A percentile compares a stretch with the other conserved stretches of the same genome.
Evolutionary conservation across 352 stramenopile species (phyloP).

Genomic region (Elongisporangium anandrum): DNA sequence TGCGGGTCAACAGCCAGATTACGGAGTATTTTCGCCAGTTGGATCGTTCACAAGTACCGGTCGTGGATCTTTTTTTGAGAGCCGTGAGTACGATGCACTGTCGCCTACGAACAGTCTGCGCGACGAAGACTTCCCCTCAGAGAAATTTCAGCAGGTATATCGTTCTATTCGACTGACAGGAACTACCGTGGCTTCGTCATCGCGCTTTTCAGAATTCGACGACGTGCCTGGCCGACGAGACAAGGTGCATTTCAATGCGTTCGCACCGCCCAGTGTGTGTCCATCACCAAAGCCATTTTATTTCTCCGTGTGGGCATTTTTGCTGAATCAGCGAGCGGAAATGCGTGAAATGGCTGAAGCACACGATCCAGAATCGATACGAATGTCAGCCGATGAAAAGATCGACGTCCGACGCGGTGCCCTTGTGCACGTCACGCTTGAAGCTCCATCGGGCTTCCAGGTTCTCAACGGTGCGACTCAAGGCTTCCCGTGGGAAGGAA

Average conservation of each 20-base stretch:
- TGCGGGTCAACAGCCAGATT: slow-evolving; percentile 24
- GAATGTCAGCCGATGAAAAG: slow-evolving; percentile 62
- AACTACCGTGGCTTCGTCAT: slow-evolving; percentile 14
- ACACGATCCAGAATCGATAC: slow-evolving; percentile 24
- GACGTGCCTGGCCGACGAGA: slow-evolving; percentile 43
- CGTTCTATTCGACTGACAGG: slow-evolving; percentile 56
- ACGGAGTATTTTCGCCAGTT: slow-evolving; percentile 44
- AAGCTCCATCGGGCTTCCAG: slow-evolving; percentile 53
- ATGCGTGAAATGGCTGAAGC: slow-evolving; percentile 53
- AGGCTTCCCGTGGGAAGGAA: slow-evolving; percentile 67
- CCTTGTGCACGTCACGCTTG: slow-evolving; percentile 70
- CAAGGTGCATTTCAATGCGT: slow-evolving; percentile 76
- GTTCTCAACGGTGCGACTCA: slow-evolving; percentile 60
- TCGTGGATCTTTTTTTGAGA: slow-evolving; percentile 19
- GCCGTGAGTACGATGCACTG: slow-evolving; percentile 32
- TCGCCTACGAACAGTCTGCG: slow-evolving; percentile 58
- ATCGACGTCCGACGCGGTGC: slow-evolving; percentile 66
- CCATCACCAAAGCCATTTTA: slow-evolving; percentile 60
- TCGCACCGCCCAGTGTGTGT: slow-evolving; percentile 52
- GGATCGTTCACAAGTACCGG: slow-evolving; percentile 22
- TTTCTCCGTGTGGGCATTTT: slow-evolving; percentile 73
- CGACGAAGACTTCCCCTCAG: slow-evolving; percentile 55
- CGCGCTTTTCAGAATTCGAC: slow-evolving; percentile 30
- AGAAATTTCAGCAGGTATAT: slow-evolving; percentile 71
- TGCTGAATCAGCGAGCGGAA: slow-evolving; percentile 61